Conservation (phyloP, 2,329 filamentous ascomycete genomes). For the Boeremia lycopersici region DNA sequence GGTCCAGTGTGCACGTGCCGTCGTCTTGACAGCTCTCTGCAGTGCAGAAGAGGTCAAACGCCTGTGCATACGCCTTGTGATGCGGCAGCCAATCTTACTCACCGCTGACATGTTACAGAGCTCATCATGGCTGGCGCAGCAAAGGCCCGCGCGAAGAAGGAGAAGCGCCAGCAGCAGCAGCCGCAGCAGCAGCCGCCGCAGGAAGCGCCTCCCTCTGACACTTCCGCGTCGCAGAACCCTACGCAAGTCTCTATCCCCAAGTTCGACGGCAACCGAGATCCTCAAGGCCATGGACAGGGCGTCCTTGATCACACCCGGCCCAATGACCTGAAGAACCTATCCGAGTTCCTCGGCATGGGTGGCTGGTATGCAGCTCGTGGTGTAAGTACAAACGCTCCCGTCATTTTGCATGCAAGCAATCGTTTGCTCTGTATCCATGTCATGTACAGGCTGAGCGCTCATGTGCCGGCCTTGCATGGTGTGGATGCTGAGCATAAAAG, state of each 20-base stretch:
- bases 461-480: not conserved
- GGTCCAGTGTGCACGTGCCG: not conserved
- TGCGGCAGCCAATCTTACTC: constrained; percentile 3
- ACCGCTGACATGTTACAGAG: constrained; percentile 29
- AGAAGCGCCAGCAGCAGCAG: constrained; percentile 30
- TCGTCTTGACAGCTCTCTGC: not conserved
- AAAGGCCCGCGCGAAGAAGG: constrained; percentile 41
- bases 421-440: not conserved
- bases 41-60: constrained; percentile 1
- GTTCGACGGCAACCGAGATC: constrained; percentile 46
- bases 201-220: constrained; percentile 30
- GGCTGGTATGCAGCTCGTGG: constrained; percentile 47
- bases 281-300: constrained; percentile 8
- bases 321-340: constrained; percentile 44
- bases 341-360: constrained; percentile 42
- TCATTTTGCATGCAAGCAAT: constrained; percentile 11
- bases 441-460: constrained; percentile 1
- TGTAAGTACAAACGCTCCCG: constrained; percentile 39
- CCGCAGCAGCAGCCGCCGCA: constrained; percentile 16
- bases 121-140: constrained; percentile 46
- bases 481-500: constrained; percentile 10
- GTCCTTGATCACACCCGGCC: constrained; percentile 33
- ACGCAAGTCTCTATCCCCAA: constrained; percentile 37
- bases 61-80: not conserved
- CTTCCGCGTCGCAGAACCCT: constrained; percentile 30